These are phyloP conservation scores for Strobilomyces echinocephalus DNA, from an alignment of 768 basidiomycete species.

Conservation along the genomic window DNA sequence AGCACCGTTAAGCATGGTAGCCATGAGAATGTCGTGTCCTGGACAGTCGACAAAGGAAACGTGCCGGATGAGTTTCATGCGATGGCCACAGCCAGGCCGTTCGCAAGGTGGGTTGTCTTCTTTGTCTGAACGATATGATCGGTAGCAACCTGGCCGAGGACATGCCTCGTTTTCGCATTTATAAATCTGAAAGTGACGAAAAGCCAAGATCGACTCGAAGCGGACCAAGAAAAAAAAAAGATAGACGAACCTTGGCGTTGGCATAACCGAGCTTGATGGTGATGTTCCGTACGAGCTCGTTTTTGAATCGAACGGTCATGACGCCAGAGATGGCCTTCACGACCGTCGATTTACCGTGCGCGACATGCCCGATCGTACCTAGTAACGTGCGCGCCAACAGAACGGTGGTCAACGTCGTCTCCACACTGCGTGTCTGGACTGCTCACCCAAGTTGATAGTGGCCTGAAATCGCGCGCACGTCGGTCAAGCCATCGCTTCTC, in stretches of 20 bases:
- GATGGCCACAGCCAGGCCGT: slow-evolving; percentile 82
- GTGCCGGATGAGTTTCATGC: slow-evolving; percentile 90
- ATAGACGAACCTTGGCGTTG: slow-evolving; percentile 84
- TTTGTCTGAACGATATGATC: slow-evolving; percentile 90
- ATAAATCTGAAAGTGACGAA: slow-evolving; percentile 67
- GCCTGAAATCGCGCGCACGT: slow-evolving; percentile 48
- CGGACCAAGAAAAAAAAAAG: not conserved
- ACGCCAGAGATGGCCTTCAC: slow-evolving; percentile 99
- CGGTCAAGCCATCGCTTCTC: not conserved
- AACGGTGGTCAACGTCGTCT: slow-evolving; percentile 3
- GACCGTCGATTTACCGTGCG: slow-evolving; percentile 93
- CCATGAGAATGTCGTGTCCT: slow-evolving; percentile 99
- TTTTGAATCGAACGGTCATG: slow-evolving; percentile 98
- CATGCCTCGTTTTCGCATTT: slow-evolving; percentile 94
- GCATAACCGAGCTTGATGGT: slow-evolving; percentile 99
- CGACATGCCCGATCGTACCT: slow-evolving; percentile 99
- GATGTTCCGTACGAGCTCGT: slow-evolving; percentile 97
- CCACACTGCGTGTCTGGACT: not conserved
- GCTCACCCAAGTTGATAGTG: slow-evolving; percentile 84
- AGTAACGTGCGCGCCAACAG: slow-evolving; percentile 1
- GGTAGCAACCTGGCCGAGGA: slow-evolving; percentile 90
- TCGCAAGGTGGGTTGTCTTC: slow-evolving; percentile 93
- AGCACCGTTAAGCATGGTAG: slow-evolving; percentile 99
- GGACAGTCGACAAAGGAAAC: slow-evolving; percentile 99
- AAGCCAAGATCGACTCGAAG: not conserved